Evolutionary conservation across 768 basidiomycete species (phyloP), one percentile per base, ranked within the genome.

Genomic region (Dacryopinax spathularia): DNA sequence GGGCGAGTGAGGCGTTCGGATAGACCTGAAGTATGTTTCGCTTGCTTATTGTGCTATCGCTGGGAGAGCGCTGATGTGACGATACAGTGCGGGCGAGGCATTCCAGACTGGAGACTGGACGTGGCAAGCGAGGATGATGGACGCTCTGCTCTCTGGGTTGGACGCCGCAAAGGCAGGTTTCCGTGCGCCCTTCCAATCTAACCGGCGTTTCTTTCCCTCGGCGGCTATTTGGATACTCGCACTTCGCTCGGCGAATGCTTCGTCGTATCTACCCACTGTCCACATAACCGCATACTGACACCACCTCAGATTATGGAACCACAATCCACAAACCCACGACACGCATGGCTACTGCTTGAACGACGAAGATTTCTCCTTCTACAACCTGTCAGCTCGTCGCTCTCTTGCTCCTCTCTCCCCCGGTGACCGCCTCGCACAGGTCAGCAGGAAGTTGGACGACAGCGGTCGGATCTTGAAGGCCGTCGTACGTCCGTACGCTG

Each of bases 321-420:
- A 96, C 73, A 96, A 97, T 69, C 88, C 94, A 0, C 77, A 80
- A 61, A 97, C 96, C 73, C 79, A 81, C 37, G 93, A 97, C 72
- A 69, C 73, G 18, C 69, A 73, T 29, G 95, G 95, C 16, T 93
- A 97, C 71, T 75, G 85, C 71, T 96, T 94, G 94, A 95, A 94
- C 68, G 91, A 89, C 62, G 94, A 98, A 74, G 95, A 93, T 75
- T 97, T 98, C 72, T 92, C 91, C 1, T 96, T 91, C 90, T 97
- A 91, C 80, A 69, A 68, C 69, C 56, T 20, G 64, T 84, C 84
- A 69, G 60, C 6, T 22, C 29, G 15, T 37, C 75, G 77, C 39
- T 74, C 73, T 34, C 83, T 86, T 16, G 84, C 81, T 0, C 75
- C 84, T 60, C 86, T 81, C 0, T 65, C 35, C 37, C 16, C 18